These are phyloP conservation scores for Exophiala bonariae DNA, from an alignment of 2,329 filamentous ascomycete genomes.

Conservation along the genomic window DNA sequence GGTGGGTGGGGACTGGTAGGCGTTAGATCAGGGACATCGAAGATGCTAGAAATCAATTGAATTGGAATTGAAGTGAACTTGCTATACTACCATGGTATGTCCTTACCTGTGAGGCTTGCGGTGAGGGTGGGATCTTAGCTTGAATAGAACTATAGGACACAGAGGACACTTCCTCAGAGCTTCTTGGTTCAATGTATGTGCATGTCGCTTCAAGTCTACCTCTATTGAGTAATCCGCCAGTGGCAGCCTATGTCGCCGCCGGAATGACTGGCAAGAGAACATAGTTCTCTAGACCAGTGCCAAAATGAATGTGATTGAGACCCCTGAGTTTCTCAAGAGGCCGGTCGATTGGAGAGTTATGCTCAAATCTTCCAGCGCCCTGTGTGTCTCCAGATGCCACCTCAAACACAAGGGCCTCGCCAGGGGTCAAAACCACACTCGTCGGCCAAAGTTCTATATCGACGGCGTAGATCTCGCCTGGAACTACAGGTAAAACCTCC, in stretches of 20 bases:
- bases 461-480: slow-evolving; percentile 51
- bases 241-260: slow-evolving; percentile 6
- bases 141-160: too few relatives aligned
- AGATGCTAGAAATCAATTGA: too few relatives aligned
- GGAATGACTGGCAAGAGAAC: slow-evolving; percentile 51
- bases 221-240: slow-evolving; percentile 21
- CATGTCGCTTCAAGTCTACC: too few relatives aligned
- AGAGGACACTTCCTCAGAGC: too few relatives aligned
- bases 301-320: slow-evolving; percentile 50
- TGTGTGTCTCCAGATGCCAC: slow-evolving; percentile 51
- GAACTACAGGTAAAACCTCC: slow-evolving; percentile 48
- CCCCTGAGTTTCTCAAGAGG: slow-evolving; percentile 30
- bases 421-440: slow-evolving; percentile 37
- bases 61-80: too few relatives aligned
- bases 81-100: too few relatives aligned
- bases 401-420: slow-evolving; percentile 32
- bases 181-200: too few relatives aligned
- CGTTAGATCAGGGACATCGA: too few relatives aligned
- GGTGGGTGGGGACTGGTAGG: too few relatives aligned
- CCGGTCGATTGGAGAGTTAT: slow-evolving; percentile 14
- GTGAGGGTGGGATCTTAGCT: too few relatives aligned
- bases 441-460: slow-evolving; percentile 47
- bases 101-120: too few relatives aligned
- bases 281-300: slow-evolving; percentile 45
- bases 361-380: slow-evolving; percentile 32